Evolutionary conservation across 306 rosid species (phyloP).

Genomic region (Quercus suber): DNA sequence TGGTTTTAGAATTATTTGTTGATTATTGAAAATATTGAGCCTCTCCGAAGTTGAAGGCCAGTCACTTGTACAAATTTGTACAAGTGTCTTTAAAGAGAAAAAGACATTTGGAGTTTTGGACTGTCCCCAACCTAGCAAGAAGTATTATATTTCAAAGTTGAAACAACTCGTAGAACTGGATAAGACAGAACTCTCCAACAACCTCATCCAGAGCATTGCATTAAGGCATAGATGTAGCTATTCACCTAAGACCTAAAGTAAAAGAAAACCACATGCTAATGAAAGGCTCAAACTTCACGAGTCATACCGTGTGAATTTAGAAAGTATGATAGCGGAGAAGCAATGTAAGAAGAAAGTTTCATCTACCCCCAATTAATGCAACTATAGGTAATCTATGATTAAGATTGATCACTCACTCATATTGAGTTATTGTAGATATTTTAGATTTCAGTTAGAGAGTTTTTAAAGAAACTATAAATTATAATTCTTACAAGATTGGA

Average conservation of each 20-base stretch:
- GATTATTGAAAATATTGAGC: too few relatives aligned
- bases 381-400: too few relatives aligned
- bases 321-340: neutral
- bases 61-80: too few relatives aligned
- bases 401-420: too few relatives aligned
- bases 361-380: slow-evolving; percentile 1
- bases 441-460: too few relatives aligned
- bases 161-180: neutral
- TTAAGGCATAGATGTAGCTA: neutral
- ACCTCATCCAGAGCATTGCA: neutral
- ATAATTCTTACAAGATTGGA: too few relatives aligned
- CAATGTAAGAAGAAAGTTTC: neutral
- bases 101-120: neutral
- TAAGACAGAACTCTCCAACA: neutral
- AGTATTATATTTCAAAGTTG: neutral
- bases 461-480: too few relatives aligned
- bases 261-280: neutral
- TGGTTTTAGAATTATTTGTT: too few relatives aligned
- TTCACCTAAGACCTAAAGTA: neutral
- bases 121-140: neutral
- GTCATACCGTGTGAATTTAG: slow-evolving; percentile 4
- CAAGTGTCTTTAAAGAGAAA: too few relatives aligned
- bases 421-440: too few relatives aligned
- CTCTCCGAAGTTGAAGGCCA: too few relatives aligned
- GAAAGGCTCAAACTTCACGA: slow-evolving; percentile 10